Conservation (phyloP, 2,329 filamentous ascomycete genomes). For the Trichoderma citrinoviride region DNA sequence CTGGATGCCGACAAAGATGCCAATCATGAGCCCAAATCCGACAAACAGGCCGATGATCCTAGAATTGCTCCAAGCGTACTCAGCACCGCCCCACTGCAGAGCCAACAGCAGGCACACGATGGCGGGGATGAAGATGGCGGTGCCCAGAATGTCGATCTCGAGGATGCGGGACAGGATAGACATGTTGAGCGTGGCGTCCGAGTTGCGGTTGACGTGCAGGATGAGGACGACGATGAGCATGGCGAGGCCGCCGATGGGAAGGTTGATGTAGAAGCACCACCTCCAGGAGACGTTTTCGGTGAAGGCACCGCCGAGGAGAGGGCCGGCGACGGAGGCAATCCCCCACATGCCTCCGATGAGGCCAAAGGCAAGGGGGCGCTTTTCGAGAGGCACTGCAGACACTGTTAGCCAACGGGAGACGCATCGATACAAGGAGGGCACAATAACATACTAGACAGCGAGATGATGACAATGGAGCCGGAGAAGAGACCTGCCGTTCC, state of each 20-base stretch:
- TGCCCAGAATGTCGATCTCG: constrained; percentile 50
- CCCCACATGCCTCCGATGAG: constrained; percentile 57
- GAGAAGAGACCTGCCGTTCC: constrained; percentile 52
- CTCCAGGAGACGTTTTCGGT: constrained; percentile 50
- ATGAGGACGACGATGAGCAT: constrained; percentile 48
- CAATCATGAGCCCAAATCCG: constrained; percentile 45
- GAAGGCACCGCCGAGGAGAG: constrained; percentile 50
- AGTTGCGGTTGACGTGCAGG: constrained; percentile 42
- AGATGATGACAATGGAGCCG: constrained; percentile 49
- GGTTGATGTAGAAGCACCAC: constrained; percentile 52
- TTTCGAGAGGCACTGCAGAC: constrained; percentile 48
- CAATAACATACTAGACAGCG: constrained; percentile 37
- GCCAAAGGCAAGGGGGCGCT: constrained; percentile 54
- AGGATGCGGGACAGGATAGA: constrained; percentile 40
- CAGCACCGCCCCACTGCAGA: constrained; percentile 55
- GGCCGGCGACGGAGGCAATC: constrained; percentile 51
- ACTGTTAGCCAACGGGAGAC: too few species aligned
- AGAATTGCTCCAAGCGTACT: constrained; percentile 50
- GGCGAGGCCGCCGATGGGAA: constrained; percentile 48
- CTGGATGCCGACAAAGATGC: constrained; percentile 49
- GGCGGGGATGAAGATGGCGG: constrained; percentile 49
- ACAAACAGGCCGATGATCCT: constrained; percentile 52
- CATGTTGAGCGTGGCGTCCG: constrained; percentile 34
- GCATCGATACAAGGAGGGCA: too few species aligned
- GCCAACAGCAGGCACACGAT: constrained; percentile 54